Evolutionary conservation across 1,284 basidiomycete species (phyloP).

Genomic region (Tausonia pullulans): DNA sequence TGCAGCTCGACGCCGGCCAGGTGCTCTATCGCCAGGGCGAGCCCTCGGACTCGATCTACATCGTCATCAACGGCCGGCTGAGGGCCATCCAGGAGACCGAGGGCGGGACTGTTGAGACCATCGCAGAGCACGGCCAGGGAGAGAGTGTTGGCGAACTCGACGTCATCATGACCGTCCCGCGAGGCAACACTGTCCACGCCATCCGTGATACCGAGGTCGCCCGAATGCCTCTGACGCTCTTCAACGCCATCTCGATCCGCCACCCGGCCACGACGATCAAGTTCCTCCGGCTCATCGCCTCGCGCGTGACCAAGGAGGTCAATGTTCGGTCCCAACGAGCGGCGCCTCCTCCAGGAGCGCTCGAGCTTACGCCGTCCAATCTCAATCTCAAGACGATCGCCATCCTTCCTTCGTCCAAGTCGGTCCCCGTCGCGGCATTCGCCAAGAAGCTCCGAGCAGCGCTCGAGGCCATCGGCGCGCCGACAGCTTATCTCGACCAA

Average conservation of each 20-base stretch:
- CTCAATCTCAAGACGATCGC: slow-evolving; percentile 89
- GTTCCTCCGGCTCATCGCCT: slow-evolving; percentile 88
- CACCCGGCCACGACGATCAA: slow-evolving; percentile 94
- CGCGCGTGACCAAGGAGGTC: slow-evolving; percentile 74
- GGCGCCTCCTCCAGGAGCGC: slow-evolving; percentile 23
- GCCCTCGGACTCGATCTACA: slow-evolving; percentile 86
- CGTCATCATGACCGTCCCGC: slow-evolving; percentile 83
- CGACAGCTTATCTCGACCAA: slow-evolving; percentile 81
- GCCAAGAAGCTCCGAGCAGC: slow-evolving; percentile 77
- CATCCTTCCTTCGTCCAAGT: slow-evolving; percentile 52
- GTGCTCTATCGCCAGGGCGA: slow-evolving; percentile 45
- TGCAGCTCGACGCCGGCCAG: slow-evolving; percentile 86
- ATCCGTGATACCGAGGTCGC: slow-evolving; percentile 98
- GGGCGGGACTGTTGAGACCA: slow-evolving; percentile 62
- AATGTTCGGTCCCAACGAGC: slow-evolving; percentile 38
- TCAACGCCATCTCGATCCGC: slow-evolving; percentile 86
- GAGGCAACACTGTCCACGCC: slow-evolving; percentile 86
- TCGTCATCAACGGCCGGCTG: slow-evolving; percentile 94
- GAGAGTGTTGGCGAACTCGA: slow-evolving; percentile 71
- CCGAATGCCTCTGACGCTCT: slow-evolving; percentile 90
- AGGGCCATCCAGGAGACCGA: slow-evolving; percentile 54
- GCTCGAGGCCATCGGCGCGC: slow-evolving; percentile 75
- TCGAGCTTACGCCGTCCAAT: slow-evolving; percentile 41
- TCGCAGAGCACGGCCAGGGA: slow-evolving; percentile 88
- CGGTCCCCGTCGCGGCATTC: slow-evolving; percentile 76